Evolutionary conservation across 257 asterid genomes (phyloP).

Genomic region (Prunella vulgaris): DNA sequence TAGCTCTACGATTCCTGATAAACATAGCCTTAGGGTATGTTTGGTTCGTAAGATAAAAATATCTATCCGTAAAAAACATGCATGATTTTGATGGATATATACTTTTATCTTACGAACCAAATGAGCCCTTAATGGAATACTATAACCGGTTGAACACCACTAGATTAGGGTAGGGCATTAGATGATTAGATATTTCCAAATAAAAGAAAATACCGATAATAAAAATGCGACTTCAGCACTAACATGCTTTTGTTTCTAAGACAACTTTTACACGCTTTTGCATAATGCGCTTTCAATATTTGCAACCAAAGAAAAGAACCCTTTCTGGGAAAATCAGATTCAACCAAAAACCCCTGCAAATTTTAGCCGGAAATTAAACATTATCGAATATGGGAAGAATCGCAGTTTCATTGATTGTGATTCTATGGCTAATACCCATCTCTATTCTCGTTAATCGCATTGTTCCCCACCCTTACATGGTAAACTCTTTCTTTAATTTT

Average conservation of each 20-base stretch:
- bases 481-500: conserved; percentile 12
- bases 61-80: no score
- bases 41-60: no score
- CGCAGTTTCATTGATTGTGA: conserved; percentile 45
- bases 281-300: background rate
- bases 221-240: no score
- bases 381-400: conserved; percentile 53
- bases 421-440: conserved; percentile 59
- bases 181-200: no score
- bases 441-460: conserved; percentile 63
- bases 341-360: background rate
- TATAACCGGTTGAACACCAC: no score
- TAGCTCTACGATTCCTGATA: no score
- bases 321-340: background rate
- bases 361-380: background rate
- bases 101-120: no score
- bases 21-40: no score
- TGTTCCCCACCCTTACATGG: conserved; percentile 94
- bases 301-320: background rate
- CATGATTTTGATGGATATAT: no score
- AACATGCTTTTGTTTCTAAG: background rate
- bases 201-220: no score
- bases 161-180: no score
- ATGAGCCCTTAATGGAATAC: no score
- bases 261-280: background rate